Base-by-base conservation (phyloP, 257 asterid genomes). In the Gardenia jasminoides region DNA sequence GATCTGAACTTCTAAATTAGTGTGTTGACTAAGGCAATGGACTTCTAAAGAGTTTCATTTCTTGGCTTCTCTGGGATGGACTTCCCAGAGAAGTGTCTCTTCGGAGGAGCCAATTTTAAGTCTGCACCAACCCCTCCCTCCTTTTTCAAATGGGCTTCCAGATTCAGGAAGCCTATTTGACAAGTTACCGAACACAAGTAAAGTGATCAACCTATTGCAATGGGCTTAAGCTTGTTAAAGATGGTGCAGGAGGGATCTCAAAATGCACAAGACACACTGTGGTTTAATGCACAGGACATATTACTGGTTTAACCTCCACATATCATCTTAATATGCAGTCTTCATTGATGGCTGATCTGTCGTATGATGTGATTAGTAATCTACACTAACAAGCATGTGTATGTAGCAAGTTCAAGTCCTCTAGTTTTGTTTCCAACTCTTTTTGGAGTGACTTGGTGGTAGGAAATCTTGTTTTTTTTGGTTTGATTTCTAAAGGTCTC, bases 401-500 rank as follows among this genome's bases (percentile, higher is more conserved):
- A 31, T 13, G 26, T 61, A 61, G 67, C 31, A 4, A 61, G 16
- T 22, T 61, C 67, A 61, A 8, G 26, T 24, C 33, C 33, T 24
- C 10, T n/a, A 10, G n/a, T n/a, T 61, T 10, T 26, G 33, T n/a
- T 61, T 61, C 31, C 33, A n/a, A 58, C 12, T 8, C 20, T 19
- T 54, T 70, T 39, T 70, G 20, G 33, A 12, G 48, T 70, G 54
- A 7, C 43, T 69, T 17, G 74, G 28, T 69, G 50, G 47, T 44
- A 43, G 28, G 64, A 31, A 26, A 70, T 10, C 59, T 54, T 75
- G 61, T 48, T 8, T 8, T 81, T 44, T 71, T 72, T 66, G 39
- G 56, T 11, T 75, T n/a, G 73, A 28, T 79, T 33, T n/a, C 13
- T 36, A 52, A 36, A 15, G 26, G 58, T 80, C 75, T 67, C 77